phyloP scores from a whole-genome alignment of 2,329 filamentous ascomycete genomes.

The Diaporthe batatas region DNA sequence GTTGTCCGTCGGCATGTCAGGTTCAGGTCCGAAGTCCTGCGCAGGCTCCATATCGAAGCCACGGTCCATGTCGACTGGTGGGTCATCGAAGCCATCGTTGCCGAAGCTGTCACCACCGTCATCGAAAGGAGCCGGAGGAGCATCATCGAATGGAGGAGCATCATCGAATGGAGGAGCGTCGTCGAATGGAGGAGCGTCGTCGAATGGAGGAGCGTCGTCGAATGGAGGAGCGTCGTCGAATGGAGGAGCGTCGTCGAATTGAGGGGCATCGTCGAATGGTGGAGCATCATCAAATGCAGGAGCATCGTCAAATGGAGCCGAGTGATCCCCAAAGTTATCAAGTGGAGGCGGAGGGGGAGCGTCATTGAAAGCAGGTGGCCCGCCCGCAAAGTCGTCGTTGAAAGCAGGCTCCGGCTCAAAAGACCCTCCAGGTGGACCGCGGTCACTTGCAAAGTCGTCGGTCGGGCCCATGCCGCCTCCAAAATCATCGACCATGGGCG shows the following conservation, averaged over 20 bases:
- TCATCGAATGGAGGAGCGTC: background rate
- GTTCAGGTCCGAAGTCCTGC: background rate
- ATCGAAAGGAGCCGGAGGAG: background rate
- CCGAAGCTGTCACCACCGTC: background rate
- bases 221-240: background rate
- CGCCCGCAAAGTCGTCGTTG: background rate
- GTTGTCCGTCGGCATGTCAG: background rate
- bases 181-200: background rate
- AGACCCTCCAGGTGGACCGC: background rate
- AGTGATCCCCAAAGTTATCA: background rate
- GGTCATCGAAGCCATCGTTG: background rate
- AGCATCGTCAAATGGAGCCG: background rate
- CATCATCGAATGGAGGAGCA: too few relatives aligned
- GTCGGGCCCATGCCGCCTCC: background rate
- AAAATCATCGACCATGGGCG: background rate
- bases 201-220: background rate
- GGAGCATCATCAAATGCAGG: too few relatives aligned
- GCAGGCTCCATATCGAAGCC: background rate
- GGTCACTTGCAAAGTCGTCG: background rate
- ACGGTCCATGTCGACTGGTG: background rate
- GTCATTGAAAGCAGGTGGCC: too few relatives aligned
- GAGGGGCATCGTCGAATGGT: background rate
- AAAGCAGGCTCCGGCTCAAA: constrained; percentile 1
- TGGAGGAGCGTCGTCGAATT: background rate
- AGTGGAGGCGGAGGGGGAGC: background rate